Conservation (phyloP, 208 protist species). For the Crithidia acanthocephali region DNA sequence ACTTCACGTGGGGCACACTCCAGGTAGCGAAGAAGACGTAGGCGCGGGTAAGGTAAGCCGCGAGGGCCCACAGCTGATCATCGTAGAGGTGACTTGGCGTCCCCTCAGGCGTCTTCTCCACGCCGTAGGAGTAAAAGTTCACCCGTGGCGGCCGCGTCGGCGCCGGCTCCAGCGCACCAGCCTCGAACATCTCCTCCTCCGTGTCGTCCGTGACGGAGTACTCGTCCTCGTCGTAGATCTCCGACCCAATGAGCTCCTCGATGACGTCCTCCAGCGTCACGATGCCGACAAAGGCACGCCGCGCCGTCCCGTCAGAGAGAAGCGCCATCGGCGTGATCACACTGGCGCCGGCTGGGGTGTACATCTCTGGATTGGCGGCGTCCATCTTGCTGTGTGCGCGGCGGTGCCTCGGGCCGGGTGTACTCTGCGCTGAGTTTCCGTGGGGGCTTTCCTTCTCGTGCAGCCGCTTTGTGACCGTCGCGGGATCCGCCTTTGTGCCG, state of each 20-base stretch:
- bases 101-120: conserved; percentile 11
- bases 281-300: conserved; percentile 43
- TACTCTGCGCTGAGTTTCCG: neutral
- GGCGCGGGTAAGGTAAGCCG: conserved; percentile 57
- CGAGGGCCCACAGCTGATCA: conserved; percentile 72
- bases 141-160: conserved; percentile 44
- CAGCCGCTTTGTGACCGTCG: neutral
- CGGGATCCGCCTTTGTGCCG: neutral
- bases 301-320: conserved; percentile 13
- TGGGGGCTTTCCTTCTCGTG: neutral
- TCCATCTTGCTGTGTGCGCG: neutral
- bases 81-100: conserved; percentile 37
- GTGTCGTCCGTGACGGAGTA: conserved; percentile 21
- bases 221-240: conserved; percentile 89
- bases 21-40: conserved; percentile 72
- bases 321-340: conserved; percentile 29
- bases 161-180: neutral
- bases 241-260: conserved; percentile 64
- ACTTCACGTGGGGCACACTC: conserved; percentile 57
- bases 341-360: neutral
- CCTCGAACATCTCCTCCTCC: conserved; percentile 21
- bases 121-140: conserved; percentile 80
- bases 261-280: conserved; percentile 86
- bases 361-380: neutral
- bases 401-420: neutral